Percentiles rank a stretch among this genome's conserved stretches.
These are phyloP conservation scores for Torulaspora quercuum DNA, from an alignment of 805 yeast genomes.

Conservation along the genomic window DNA sequence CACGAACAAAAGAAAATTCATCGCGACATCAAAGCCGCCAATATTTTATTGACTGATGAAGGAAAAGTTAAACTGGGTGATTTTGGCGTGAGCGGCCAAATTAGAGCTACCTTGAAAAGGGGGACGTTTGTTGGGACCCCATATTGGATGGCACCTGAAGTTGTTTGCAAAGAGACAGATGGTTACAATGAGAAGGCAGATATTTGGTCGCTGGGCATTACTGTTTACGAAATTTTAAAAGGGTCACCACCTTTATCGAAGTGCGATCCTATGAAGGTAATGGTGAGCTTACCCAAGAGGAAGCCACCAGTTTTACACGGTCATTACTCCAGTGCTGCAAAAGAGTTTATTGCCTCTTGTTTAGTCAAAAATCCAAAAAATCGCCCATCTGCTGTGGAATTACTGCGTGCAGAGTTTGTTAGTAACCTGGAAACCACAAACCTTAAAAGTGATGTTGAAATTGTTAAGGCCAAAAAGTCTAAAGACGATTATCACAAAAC, in stretches of 20 bases:
- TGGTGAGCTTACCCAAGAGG: conserved; percentile 45
- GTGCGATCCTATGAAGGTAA: conserved; percentile 71
- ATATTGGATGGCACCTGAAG: conserved; percentile 99
- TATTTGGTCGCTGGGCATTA: conserved; percentile 94
- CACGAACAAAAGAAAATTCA: conserved; percentile 77
- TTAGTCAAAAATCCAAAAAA: conserved; percentile 59
- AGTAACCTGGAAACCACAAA: conserved; percentile 37
- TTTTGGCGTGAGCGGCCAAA: conserved; percentile 89
- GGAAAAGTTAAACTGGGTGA: conserved; percentile 84
- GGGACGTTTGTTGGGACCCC: conserved; percentile 94
- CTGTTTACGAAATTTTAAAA: conserved; percentile 76
- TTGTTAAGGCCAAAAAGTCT: conserved; percentile 35
- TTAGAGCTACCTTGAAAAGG: conserved; percentile 59
- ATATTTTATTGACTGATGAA: conserved; percentile 63
- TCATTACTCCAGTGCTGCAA: conserved; percentile 36
- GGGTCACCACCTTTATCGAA: conserved; percentile 80
- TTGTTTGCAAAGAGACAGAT: conserved; percentile 47
- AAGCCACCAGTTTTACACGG: conserved; percentile 34
- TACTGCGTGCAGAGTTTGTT: conserved; percentile 56
- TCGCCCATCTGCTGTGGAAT: conserved; percentile 58
- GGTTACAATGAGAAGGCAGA: conserved; percentile 88
- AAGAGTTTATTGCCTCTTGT: conserved; percentile 60
- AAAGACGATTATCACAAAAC: conserved; percentile 24
- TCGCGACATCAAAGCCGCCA: conserved; percentile 88
- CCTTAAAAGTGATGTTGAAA: conserved; percentile 41